A percentile compares a stretch with the other conserved stretches of the same genome.
These are phyloP conservation scores for Solanum chacoense DNA, from an alignment of 305 asterid species.

Conservation along the genomic window DNA sequence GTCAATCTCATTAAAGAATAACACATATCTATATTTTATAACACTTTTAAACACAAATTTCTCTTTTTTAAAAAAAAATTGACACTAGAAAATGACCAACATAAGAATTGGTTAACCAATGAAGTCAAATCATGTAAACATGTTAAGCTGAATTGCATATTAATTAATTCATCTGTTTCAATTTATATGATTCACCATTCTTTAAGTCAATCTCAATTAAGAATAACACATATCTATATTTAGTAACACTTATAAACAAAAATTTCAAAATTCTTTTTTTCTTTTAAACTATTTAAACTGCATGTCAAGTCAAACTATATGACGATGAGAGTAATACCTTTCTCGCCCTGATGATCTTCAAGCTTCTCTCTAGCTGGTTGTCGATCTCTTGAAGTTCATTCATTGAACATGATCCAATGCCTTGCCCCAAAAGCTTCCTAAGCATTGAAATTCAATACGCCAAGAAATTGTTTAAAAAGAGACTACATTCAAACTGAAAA, in stretches of 20 bases:
- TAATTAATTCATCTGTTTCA: neutral
- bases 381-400: conserved; percentile 58
- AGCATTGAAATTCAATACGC: neutral
- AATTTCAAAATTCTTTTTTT: no score
- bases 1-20: no score
- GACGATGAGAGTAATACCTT: conserved; percentile 22
- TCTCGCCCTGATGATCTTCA: conserved; percentile 35
- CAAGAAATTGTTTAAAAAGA: neutral
- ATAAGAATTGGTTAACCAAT: neutral
- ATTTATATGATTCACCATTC: neutral
- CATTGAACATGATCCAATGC: conserved; percentile 37
- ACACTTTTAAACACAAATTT: no score
- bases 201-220: no score
- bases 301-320: neutral
- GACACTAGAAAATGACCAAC: conserved; percentile 28
- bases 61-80: no score
- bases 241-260: no score
- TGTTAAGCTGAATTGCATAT: neutral
- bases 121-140: neutral
- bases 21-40: no score
- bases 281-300: no score
- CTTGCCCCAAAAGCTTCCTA: conserved; percentile 68
- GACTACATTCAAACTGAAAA: neutral
- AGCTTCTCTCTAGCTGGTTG: conserved; percentile 46
- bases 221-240: neutral